Evolutionary conservation across 306 rosid species (phyloP).

Genomic region (Rosa persica): DNA sequence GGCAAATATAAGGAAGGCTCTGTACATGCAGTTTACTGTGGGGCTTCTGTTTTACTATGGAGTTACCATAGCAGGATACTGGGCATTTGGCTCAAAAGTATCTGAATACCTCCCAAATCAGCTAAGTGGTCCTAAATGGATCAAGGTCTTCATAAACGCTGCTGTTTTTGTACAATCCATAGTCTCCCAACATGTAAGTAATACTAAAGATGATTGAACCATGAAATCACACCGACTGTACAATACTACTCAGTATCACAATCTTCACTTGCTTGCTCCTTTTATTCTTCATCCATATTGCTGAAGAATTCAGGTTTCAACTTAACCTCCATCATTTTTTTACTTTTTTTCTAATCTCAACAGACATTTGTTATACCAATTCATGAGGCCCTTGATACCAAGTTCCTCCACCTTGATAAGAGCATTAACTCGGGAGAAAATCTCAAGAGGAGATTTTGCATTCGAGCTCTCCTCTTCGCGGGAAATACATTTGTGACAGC

Average conservation of each 20-base stretch:
- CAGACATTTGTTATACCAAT: conserved; percentile 53
- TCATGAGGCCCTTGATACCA: conserved; percentile 52
- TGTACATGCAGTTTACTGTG: conserved; percentile 39
- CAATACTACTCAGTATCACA: background rate
- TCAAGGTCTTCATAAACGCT: conserved; percentile 37
- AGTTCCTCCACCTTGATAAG: conserved; percentile 33
- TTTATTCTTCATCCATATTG: too few relatives aligned
- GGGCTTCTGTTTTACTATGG: conserved; percentile 47
- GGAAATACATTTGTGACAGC: conserved; percentile 46
- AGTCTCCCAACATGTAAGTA: conserved; percentile 52
- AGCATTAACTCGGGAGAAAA: conserved; percentile 40
- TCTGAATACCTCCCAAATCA: conserved; percentile 44
- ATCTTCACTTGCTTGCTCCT: background rate
- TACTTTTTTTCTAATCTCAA: background rate
- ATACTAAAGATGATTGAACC: background rate
- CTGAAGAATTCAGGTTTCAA: background rate
- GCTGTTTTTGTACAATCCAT: conserved; percentile 47
- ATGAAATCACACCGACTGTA: background rate
- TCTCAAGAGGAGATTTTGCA: conserved; percentile 33
- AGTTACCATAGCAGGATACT: conserved; percentile 42
- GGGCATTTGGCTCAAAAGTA: conserved; percentile 56
- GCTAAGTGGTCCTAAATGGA: conserved; percentile 49
- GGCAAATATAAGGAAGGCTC: conserved; percentile 51
- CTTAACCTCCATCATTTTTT: background rate
- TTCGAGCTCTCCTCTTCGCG: conserved; percentile 31